Evolutionary conservation across 2,329 filamentous ascomycete genomes (phyloP).

Genomic region (Hawksworthiomyces lignivorus): DNA sequence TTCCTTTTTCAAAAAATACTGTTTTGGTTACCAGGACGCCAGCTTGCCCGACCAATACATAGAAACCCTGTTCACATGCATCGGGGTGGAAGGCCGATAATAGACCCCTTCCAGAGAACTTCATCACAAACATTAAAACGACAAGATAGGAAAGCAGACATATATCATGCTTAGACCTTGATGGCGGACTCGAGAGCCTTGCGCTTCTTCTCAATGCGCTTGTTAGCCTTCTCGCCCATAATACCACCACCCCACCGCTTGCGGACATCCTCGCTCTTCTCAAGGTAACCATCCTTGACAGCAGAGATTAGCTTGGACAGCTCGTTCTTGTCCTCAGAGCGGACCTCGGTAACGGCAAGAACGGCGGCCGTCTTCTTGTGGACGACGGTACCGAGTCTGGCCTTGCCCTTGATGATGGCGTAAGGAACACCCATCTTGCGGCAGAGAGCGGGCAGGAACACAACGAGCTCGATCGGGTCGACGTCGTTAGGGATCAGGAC

Average conservation of each 20-base stretch:
- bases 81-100: neutral
- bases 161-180: conserved; percentile 70
- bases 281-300: conserved; percentile 96
- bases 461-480: conserved; percentile 98
- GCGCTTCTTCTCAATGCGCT: conserved; percentile 72
- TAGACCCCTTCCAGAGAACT: neutral
- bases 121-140: conserved; percentile 5
- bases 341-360: conserved; percentile 91
- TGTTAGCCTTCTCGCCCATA: conserved; percentile 92
- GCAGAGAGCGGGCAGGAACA: conserved; percentile 98
- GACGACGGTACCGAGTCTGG: conserved; percentile 94
- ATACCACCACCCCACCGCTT: conserved; percentile 99
- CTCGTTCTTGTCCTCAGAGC: conserved; percentile 96
- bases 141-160: neutral
- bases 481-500: conserved; percentile 99
- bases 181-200: conserved; percentile 91
- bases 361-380: conserved; percentile 99
- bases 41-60: neutral
- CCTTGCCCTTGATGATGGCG: conserved; percentile 99
- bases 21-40: conserved; percentile 12
- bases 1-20: conserved; percentile 4
- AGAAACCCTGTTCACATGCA: neutral
- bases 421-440: conserved; percentile 99
- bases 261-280: conserved; percentile 87
- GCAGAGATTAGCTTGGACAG: conserved; percentile 92